Percentiles rank a stretch among this genome's conserved stretches.
These are phyloP conservation scores for Populus trichocarpa DNA, from an alignment of 441 rosid genomes.

Conservation along the genomic window DNA sequence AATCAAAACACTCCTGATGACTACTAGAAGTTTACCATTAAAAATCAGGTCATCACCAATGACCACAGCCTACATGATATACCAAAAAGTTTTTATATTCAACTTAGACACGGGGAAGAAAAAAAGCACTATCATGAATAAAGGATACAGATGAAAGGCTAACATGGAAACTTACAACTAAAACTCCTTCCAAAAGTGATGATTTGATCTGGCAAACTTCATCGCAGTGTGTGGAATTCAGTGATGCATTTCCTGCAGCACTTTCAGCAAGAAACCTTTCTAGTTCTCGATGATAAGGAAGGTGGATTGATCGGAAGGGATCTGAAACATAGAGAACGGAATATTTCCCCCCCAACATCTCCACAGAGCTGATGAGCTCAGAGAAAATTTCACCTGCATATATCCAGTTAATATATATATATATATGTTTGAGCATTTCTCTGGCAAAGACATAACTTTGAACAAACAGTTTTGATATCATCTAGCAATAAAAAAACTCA, in stretches of 20 bases:
- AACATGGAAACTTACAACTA: constrained; percentile 60
- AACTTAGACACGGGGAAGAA: neutral
- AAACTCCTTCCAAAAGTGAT: constrained; percentile 79
- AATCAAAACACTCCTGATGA: neutral
- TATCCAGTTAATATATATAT: neutral
- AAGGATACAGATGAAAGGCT: neutral
- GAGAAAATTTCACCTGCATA: constrained; percentile 62
- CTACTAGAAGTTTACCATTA: neutral
- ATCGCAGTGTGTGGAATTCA: constrained; percentile 43
- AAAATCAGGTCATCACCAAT: neutral
- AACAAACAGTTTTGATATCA: neutral
- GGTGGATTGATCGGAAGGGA: constrained; percentile 49
- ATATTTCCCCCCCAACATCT: constrained; percentile 59
- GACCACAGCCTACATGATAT: neutral
- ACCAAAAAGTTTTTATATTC: neutral
- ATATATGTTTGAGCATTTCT: constrained; percentile 6
- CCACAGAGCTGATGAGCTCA: constrained; percentile 62
- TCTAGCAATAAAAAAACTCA: constrained; percentile 12
- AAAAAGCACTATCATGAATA: neutral
- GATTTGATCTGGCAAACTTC: constrained; percentile 85
- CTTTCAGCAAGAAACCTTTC: constrained; percentile 82
- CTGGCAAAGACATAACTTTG: neutral
- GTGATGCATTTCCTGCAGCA: constrained; percentile 38
- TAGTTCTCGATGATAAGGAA: constrained; percentile 55
- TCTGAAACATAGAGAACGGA: constrained; percentile 75